Base-by-base conservation (phyloP, 2,329 filamentous ascomycete species). In the Cladosporium cucumerinum region DNA sequence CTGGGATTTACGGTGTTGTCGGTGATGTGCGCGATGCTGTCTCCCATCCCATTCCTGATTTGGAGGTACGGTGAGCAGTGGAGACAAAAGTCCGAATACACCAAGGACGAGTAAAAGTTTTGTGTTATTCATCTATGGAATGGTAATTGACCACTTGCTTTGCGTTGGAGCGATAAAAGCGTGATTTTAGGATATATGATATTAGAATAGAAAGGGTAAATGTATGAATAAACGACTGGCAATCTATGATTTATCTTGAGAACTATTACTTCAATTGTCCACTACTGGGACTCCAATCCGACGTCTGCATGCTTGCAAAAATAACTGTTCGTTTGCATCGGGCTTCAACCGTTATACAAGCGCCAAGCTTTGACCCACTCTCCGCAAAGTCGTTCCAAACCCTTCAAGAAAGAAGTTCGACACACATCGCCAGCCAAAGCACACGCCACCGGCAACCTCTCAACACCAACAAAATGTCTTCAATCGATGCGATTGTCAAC, bases 1-100 rank as follows among this genome's bases (percentile, higher is more conserved):
- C 78, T 78, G 76, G 80, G 78, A 0, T 72, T 73, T 43, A 69
- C 66, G 18, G 63, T 69, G 12, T 61, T 75, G 49, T 72, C 67
- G 1, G 71, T 55, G 1, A 48, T 69, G 10, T 71, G 67, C 51
- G 6, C 71, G 52, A 64, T 64, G 12, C 54, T 74, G 55, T 71
- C 73, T 39, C 72, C 72, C 3, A 68, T 73, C 7, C 73, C 73
- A 5, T 66, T 70, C 16, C 26, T 74, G 26, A 64, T 74, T 2
- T 70, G 72, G 67, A 63, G 69, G 32, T 74, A 70, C 49, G 73
- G 73, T 2, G 57, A 28, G 21, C 65, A 64, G 46, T 73, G 71
- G 70, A 66, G 73, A 62, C 69, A 72, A 64, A 67, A 63, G 46
- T 71, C 66, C 18, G 66, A 52, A n/a, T 75, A 70, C 52, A 75